Evolutionary conservation across 2,329 filamentous ascomycete genomes (phyloP).

Genomic region (Pyrenophora tritici-repentis): DNA sequence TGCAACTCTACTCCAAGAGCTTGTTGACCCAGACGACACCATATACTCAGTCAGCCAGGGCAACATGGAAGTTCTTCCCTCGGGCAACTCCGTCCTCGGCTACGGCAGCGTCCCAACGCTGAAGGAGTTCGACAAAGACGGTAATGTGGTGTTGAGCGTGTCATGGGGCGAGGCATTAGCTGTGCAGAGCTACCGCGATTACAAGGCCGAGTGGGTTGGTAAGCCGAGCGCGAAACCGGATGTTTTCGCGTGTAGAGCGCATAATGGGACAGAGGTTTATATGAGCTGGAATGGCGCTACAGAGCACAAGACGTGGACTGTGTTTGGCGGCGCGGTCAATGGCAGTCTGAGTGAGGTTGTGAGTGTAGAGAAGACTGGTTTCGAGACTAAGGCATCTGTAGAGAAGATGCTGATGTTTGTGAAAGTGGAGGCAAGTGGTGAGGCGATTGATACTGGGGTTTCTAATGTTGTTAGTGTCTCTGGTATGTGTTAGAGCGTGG

Average conservation of each 20-base stretch:
- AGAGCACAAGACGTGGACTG: slow-evolving; percentile 4
- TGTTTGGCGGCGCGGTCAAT: slow-evolving; percentile 3
- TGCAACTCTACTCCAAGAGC: slow-evolving; percentile 4
- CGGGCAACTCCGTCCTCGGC: slow-evolving; percentile 6
- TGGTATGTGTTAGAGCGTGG: neutral
- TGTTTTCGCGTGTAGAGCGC: slow-evolving; percentile 6
- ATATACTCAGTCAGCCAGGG: slow-evolving; percentile 4
- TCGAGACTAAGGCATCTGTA: neutral
- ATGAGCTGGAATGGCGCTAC: slow-evolving; percentile 21
- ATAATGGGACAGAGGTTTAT: slow-evolving; percentile 7
- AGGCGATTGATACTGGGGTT: neutral
- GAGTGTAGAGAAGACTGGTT: neutral
- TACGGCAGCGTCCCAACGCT: slow-evolving; percentile 11
- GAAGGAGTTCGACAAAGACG: slow-evolving; percentile 11
- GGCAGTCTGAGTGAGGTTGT: neutral
- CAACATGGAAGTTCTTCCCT: slow-evolving; percentile 3
- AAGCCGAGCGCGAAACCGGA: slow-evolving; percentile 8
- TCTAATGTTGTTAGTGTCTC: neutral
- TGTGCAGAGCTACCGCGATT: slow-evolving; percentile 14
- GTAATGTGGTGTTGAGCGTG: slow-evolving; percentile 7
- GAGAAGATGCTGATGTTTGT: neutral
- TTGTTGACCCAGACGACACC: neutral
- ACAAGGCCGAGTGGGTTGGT: slow-evolving; percentile 13
- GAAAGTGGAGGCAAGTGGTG: neutral
- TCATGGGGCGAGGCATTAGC: slow-evolving; percentile 6